These are phyloP conservation scores for Haberlea rhodopensis DNA, from an alignment of 257 asterid species.

Conservation along the genomic window DNA sequence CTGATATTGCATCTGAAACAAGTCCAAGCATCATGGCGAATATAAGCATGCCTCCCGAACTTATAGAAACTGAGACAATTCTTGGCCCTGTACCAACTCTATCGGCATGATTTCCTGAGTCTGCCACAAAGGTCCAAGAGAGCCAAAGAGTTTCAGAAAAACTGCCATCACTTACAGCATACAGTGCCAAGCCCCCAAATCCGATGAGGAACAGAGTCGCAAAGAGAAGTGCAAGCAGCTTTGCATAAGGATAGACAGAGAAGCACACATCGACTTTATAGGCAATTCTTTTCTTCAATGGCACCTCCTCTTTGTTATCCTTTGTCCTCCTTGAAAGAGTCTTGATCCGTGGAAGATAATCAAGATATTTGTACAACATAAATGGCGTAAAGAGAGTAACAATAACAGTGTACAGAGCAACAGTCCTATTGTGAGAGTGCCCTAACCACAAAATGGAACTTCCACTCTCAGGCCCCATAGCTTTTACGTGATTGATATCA, in stretches of 20 bases:
- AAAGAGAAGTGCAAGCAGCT: conserved; percentile 92
- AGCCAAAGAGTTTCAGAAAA: conserved; percentile 95
- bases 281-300: conserved; percentile 85
- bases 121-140: conserved; percentile 94
- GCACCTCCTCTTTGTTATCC: conserved; percentile 73
- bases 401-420: conserved; percentile 67
- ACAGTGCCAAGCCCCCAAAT: conserved; percentile 91
- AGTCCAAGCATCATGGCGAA: conserved; percentile 99
- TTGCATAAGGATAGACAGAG: conserved; percentile 92
- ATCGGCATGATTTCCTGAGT: conserved; percentile 95
- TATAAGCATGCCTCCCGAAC: conserved; percentile 96
- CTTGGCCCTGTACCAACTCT: conserved; percentile 84
- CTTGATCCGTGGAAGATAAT: conserved; percentile 62
- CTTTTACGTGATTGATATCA: conserved; percentile 30
- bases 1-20: conserved; percentile 97
- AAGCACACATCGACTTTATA: conserved; percentile 89
- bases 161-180: conserved; percentile 89
- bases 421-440: conserved; percentile 50
- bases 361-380: conserved; percentile 67
- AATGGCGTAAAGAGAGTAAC: conserved; percentile 71
- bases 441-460: conserved; percentile 37
- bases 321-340: conserved; percentile 42
- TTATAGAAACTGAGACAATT: conserved; percentile 88
- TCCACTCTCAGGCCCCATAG: conserved; percentile 40
- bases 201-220: conserved; percentile 92